These are phyloP conservation scores for Trametes polyzona DNA, from an alignment of 1,284 basidiomycete species.

Conservation along the genomic window DNA sequence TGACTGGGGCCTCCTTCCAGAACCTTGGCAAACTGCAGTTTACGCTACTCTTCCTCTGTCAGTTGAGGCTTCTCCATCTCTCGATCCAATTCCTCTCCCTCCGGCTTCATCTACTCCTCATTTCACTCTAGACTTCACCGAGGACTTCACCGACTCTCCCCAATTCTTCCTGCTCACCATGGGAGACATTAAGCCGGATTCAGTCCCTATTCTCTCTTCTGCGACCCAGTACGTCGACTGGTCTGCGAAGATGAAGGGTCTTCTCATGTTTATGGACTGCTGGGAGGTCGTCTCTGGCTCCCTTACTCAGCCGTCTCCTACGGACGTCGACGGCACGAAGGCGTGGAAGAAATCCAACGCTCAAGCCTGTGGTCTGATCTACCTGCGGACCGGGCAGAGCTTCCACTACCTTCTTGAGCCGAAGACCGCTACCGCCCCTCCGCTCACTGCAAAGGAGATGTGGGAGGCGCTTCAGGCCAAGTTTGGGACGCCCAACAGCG, in stretches of 20 bases:
- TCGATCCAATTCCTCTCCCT: not conserved
- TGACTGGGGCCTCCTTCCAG: not conserved
- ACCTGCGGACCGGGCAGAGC: not conserved
- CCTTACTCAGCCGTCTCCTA: not conserved
- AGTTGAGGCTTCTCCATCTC: not conserved
- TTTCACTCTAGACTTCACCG: not conserved
- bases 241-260: not conserved
- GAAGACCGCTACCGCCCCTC: not conserved
- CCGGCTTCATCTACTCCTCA: not conserved
- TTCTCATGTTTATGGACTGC: not conserved
- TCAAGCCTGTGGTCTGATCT: not conserved
- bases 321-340: not conserved
- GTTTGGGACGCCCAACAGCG: not conserved
- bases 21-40: too few relatives aligned
- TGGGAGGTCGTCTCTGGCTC: not conserved
- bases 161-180: not conserved
- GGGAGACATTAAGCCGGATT: conserved; percentile 1
- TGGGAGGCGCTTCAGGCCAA: not conserved
- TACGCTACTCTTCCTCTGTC: not conserved
- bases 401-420: not conserved
- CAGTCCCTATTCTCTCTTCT: not conserved
- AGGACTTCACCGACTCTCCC: not conserved
- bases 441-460: not conserved
- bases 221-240: not conserved
- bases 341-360: not conserved